Percentiles rank a stretch among this genome's conserved stretches.
These are phyloP conservation scores for Mycosphaerella arachidis DNA, from an alignment of 2,329 filamentous ascomycete genomes.

Conservation along the genomic window DNA sequence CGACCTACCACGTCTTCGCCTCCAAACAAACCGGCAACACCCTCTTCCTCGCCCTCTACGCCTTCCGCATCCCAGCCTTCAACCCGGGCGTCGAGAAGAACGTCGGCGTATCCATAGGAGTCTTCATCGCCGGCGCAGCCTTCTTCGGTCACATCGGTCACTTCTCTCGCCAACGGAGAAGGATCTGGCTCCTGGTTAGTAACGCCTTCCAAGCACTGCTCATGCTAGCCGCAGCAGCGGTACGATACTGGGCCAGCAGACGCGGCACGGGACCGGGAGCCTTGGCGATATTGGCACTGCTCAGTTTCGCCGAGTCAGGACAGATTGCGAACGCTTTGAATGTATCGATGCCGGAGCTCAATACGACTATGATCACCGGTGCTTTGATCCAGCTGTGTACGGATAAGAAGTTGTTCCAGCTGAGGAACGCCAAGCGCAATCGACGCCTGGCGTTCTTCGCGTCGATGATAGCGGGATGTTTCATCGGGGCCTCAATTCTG, in stretches of 20 bases:
- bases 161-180: slow-evolving; percentile 20
- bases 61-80: slow-evolving; percentile 14
- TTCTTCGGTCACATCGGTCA: slow-evolving; percentile 28
- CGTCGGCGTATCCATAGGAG: slow-evolving; percentile 22
- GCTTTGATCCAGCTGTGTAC: slow-evolving; percentile 26
- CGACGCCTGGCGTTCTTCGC: slow-evolving; percentile 22
- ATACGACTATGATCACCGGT: slow-evolving; percentile 32
- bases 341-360: slow-evolving; percentile 27
- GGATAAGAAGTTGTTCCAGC: slow-evolving; percentile 21
- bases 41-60: slow-evolving; percentile 22
- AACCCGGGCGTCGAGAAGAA: slow-evolving; percentile 18
- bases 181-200: slow-evolving; percentile 25
- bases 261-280: slow-evolving; percentile 14
- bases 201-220: slow-evolving; percentile 23
- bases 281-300: slow-evolving; percentile 20
- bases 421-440: slow-evolving; percentile 22
- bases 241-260: slow-evolving; percentile 18
- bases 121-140: slow-evolving; percentile 24
- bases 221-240: slow-evolving; percentile 23
- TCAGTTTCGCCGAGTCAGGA: slow-evolving; percentile 21
- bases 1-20: slow-evolving; percentile 26
- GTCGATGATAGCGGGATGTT: slow-evolving; percentile 24
- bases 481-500: slow-evolving; percentile 23
- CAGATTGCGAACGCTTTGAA: slow-evolving; percentile 27
- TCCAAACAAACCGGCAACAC: slow-evolving; percentile 37